These are phyloP conservation scores for Omphalotus guepiniiformis DNA, from an alignment of 768 basidiomycete species.

Conservation along the genomic window DNA sequence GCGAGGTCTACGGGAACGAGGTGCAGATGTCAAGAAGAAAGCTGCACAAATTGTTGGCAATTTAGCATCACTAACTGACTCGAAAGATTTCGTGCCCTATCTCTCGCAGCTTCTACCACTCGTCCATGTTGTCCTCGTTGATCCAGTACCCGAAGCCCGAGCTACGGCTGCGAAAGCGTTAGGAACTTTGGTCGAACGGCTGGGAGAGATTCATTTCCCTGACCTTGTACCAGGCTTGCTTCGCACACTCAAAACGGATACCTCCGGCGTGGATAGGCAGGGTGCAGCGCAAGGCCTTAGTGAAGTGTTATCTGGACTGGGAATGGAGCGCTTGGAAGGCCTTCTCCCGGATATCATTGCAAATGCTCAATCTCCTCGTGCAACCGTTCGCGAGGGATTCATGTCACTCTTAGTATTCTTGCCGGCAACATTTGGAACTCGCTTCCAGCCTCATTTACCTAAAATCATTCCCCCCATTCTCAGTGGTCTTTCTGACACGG, in stretches of 20 bases:
- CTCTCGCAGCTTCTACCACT: slow-evolving; percentile 84
- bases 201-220: slow-evolving; percentile 94
- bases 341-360: slow-evolving; percentile 91
- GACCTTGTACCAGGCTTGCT: slow-evolving; percentile 89
- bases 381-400: slow-evolving; percentile 95
- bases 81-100: slow-evolving; percentile 93
- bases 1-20: slow-evolving; percentile 85
- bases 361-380: slow-evolving; percentile 83
- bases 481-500: slow-evolving; percentile 84
- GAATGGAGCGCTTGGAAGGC: slow-evolving; percentile 96
- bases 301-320: slow-evolving; percentile 91
- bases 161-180: slow-evolving; percentile 96
- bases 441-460: slow-evolving; percentile 94
- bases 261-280: slow-evolving; percentile 93
- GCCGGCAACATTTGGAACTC: slow-evolving; percentile 92
- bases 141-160: slow-evolving; percentile 96
- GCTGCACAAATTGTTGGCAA: slow-evolving; percentile 98
- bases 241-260: slow-evolving; percentile 85
- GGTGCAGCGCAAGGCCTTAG: slow-evolving; percentile 97
- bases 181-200: slow-evolving; percentile 92
- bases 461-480: slow-evolving; percentile 93
- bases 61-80: slow-evolving; percentile 82
- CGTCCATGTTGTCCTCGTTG: slow-evolving; percentile 88
- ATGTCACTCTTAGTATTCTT: slow-evolving; percentile 96
- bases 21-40: slow-evolving; percentile 92